Evolutionary conservation across 257 asterid species (phyloP), one percentile per base, ranked within the genome.

Genomic region (Anisodus acutangulus): DNA sequence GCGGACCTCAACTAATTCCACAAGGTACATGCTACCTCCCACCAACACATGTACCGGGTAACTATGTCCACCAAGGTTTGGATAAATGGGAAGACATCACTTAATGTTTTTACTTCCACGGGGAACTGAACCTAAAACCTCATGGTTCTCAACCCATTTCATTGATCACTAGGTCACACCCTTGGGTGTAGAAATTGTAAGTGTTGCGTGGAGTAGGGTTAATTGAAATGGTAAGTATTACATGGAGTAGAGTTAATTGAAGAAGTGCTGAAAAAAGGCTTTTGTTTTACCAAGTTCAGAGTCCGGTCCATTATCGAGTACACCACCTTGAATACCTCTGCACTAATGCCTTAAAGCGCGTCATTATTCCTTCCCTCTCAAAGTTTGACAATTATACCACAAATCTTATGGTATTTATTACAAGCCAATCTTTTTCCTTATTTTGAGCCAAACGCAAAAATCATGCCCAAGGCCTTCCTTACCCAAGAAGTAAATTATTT

Each of bases 251-350:
- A 35, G 6, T 74, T 22, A 74, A 47, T 47, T 74, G 59, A 74
- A 49, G n/a, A 19, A 22, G 80, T 19, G 39, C n/a, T 22, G 9
- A 49, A 26, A 31, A 13, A 22, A 26, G 17, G 43, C 43, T 11
- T 47, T 74, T 49, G 12, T 49, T n/a, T 74, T 49, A 74, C 80
- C 6, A 22, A 49, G 62, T 74, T 22, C 19, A 74, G 80, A 51
- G 9, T 2, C 71, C 13, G 22, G 6, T 49, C 45, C 62, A 74
- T 74, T 74, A 12, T 47, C 31, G 55, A 49, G 62, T 49, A 47
- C 35, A 74, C 62, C 80, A 74, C 80, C 80, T 74, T 49, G 80
- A 74, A 49, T 74, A 71, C 58, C 39, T 45, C 16, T 9, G 35
- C 39, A 71, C 39, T 19, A 43, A 71, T 71, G 79, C 79, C 79